These are phyloP conservation scores for Silene noctiflora DNA, from an alignment of 179 eudicot genomes.

Conservation along the genomic window DNA sequence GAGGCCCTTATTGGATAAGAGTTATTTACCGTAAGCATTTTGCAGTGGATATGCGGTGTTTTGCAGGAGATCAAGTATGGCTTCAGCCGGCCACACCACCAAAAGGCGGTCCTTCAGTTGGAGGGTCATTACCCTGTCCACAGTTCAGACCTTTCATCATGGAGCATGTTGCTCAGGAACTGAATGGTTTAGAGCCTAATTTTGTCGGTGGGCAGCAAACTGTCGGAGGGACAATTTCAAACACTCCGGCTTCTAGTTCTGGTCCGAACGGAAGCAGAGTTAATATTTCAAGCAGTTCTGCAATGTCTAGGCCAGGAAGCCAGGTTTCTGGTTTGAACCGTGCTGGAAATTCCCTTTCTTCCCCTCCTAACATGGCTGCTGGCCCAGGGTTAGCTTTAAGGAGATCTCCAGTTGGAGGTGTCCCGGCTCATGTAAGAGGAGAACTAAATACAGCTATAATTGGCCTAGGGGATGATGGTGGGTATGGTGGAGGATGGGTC, in stretches of 20 bases:
- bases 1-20: conserved; percentile 98
- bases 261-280: conserved; percentile 55
- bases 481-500: conserved; percentile 99
- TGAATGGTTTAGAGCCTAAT: conserved; percentile 90
- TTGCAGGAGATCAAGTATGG: conserved; percentile 99
- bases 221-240: conserved; percentile 44
- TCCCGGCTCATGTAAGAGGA: conserved; percentile 96
- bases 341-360: conserved; percentile 49
- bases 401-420: conserved; percentile 71
- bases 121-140: conserved; percentile 97
- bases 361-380: conserved; percentile 46
- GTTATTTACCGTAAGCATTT: conserved; percentile 84
- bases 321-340: conserved; percentile 60
- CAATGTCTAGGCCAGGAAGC: conserved; percentile 56
- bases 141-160: conserved; percentile 98
- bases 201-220: conserved; percentile 60
- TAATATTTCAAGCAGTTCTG: conserved; percentile 45
- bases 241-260: conserved; percentile 41
- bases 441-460: conserved; percentile 94
- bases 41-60: conserved; percentile 99
- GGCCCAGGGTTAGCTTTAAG: conserved; percentile 59
- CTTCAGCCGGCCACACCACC: conserved; percentile 99
- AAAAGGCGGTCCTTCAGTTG: conserved; percentile 78
- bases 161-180: conserved; percentile 99
- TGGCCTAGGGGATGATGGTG: conserved; percentile 99